Evolutionary conservation across 208 protist species (phyloP).

Genomic region (Wallacemonas rigidus): DNA sequence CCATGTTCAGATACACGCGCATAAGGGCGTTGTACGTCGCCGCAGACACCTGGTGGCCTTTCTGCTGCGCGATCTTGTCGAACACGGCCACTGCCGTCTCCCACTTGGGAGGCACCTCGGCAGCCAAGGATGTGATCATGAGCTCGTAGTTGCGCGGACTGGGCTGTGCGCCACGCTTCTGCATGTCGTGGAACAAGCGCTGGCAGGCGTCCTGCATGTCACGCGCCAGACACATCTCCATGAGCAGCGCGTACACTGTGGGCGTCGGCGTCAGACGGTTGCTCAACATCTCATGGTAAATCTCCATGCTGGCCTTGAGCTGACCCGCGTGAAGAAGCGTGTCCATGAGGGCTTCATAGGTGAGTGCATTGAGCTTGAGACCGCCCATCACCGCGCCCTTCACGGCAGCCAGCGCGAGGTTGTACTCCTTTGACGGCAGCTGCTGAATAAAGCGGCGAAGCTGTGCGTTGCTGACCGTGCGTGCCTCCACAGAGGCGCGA

Average conservation of each 20-base stretch:
- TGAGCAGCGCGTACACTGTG: constrained; percentile 70
- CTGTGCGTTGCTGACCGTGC: constrained; percentile 80
- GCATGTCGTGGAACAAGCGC: constrained; percentile 74
- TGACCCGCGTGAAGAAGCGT: constrained; percentile 69
- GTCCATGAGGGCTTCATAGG: constrained; percentile 69
- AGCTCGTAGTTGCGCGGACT: constrained; percentile 69
- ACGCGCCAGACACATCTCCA: constrained; percentile 78
- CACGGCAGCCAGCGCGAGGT: constrained; percentile 62
- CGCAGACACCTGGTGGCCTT: constrained; percentile 41
- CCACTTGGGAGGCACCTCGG: constrained; percentile 80
- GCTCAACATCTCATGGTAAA: constrained; percentile 70
- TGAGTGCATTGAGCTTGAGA: constrained; percentile 53
- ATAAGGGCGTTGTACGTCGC: constrained; percentile 87
- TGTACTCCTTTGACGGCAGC: constrained; percentile 49
- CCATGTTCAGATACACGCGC: constrained; percentile 87
- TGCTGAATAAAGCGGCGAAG: constrained; percentile 71
- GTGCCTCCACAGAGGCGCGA: constrained; percentile 58
- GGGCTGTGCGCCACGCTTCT: constrained; percentile 58
- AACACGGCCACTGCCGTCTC: constrained; percentile 78
- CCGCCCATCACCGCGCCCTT: constrained; percentile 60
- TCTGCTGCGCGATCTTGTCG: constrained; percentile 69
- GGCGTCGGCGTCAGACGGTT: constrained; percentile 65
- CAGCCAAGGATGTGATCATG: constrained; percentile 68
- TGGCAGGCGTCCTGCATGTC: constrained; percentile 63
- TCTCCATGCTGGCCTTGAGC: constrained; percentile 76